A percentile compares a stretch with the other conserved stretches of the same genome.
Evolutionary conservation across 2,329 filamentous ascomycete species (phyloP).

Genomic region (Zymoseptoria passerinii): DNA sequence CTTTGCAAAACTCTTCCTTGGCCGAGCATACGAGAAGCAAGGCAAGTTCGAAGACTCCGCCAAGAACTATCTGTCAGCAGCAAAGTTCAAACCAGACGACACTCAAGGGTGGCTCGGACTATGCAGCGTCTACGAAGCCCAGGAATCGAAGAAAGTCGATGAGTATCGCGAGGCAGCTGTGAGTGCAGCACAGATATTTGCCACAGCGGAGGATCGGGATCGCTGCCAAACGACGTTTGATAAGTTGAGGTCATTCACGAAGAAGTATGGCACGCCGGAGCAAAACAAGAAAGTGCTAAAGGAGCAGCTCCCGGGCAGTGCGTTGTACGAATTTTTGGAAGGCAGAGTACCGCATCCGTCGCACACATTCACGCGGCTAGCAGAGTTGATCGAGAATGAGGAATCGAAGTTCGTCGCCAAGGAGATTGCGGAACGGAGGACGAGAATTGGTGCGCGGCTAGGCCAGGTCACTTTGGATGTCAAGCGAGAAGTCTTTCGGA

Average conservation of each 20-base stretch:
- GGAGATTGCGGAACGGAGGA: conserved; percentile 80
- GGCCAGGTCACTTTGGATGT: conserved; percentile 79
- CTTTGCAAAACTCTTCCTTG: conserved; percentile 81
- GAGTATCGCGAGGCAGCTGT: conserved; percentile 67
- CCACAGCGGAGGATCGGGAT: conserved; percentile 52
- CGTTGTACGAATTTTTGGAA: conserved; percentile 74
- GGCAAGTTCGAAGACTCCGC: conserved; percentile 65
- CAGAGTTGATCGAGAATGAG: conserved; percentile 73
- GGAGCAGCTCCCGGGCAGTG: conserved; percentile 68
- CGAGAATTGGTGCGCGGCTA: conserved; percentile 74
- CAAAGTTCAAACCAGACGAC: conserved; percentile 63
- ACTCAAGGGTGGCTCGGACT: conserved; percentile 87
- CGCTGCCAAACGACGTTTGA: conserved; percentile 60
- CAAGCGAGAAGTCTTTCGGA: conserved; percentile 70
- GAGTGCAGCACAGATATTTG: conserved; percentile 66
- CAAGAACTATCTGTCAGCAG: conserved; percentile 64
- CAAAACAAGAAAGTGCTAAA: conserved; percentile 71
- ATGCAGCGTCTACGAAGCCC: conserved; percentile 74
- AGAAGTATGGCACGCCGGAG: conserved; percentile 59
- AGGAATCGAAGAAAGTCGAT: conserved; percentile 58
- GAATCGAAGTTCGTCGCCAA: conserved; percentile 86
- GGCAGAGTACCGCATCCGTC: conserved; percentile 73
- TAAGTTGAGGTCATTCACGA: conserved; percentile 68
- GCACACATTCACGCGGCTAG: conserved; percentile 71
- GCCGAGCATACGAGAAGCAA: conserved; percentile 73